phyloP scores from a whole-genome alignment of 2,329 filamentous ascomycete species.

The Graphium sp. region DNA sequence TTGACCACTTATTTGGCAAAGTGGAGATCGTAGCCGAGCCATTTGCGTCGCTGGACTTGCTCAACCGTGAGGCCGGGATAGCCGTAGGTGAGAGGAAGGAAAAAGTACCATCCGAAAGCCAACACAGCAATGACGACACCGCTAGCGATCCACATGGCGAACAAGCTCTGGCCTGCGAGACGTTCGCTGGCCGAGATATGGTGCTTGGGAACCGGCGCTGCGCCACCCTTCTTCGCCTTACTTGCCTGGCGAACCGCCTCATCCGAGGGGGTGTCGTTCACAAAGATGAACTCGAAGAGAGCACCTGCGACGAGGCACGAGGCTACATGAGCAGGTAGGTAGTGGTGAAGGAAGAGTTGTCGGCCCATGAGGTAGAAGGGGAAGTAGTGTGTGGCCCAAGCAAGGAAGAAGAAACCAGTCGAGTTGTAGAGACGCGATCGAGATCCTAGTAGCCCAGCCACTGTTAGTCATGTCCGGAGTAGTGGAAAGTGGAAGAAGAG shows the following conservation, averaged over 20 bases:
- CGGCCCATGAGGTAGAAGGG: slow-evolving; percentile 97
- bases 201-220: slow-evolving; percentile 24
- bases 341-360: slow-evolving; percentile 95
- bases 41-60: slow-evolving; percentile 72
- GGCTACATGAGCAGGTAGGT: slow-evolving; percentile 84
- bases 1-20: slow-evolving; percentile 71
- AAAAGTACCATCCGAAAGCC: slow-evolving; percentile 76
- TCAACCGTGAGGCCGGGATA: slow-evolving; percentile 72
- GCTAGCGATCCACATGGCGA: slow-evolving; percentile 64
- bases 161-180: slow-evolving; percentile 60
- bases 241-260: slow-evolving; percentile 12
- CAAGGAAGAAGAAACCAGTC: slow-evolving; percentile 96
- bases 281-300: slow-evolving; percentile 91
- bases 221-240: slow-evolving; percentile 21
- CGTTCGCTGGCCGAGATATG: slow-evolving; percentile 69
- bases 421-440: slow-evolving; percentile 94
- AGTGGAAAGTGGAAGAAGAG: background rate
- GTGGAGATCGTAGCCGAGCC: slow-evolving; percentile 93
- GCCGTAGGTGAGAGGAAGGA: slow-evolving; percentile 88
- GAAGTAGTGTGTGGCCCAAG: slow-evolving; percentile 94
- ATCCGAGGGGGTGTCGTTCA: slow-evolving; percentile 57
- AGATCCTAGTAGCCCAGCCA: slow-evolving; percentile 43
- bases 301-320: slow-evolving; percentile 81
- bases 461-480: slow-evolving; percentile 12
- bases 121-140: slow-evolving; percentile 50